These are phyloP conservation scores for Drechslerella stenobrocha DNA, from an alignment of 2,329 filamentous ascomycete species.

Conservation along the genomic window DNA sequence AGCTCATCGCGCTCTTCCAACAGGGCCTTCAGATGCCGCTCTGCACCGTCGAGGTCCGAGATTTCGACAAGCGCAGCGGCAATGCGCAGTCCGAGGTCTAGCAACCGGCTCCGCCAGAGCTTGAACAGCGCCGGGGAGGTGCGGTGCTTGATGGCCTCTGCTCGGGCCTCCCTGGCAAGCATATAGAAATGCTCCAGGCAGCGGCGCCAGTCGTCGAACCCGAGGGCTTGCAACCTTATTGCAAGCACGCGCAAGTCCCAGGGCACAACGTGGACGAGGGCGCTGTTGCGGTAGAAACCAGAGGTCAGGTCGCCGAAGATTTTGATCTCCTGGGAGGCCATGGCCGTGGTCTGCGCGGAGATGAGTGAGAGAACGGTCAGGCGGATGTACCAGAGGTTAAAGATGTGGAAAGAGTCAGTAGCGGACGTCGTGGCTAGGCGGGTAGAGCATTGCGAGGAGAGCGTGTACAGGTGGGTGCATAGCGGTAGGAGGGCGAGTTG, in stretches of 20 bases:
- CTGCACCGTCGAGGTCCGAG: slow-evolving; percentile 81
- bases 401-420: slow-evolving; percentile 56
- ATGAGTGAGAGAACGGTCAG: slow-evolving; percentile 63
- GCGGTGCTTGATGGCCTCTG: slow-evolving; percentile 61
- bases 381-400: slow-evolving; percentile 58
- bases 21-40: slow-evolving; percentile 69
- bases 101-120: slow-evolving; percentile 72
- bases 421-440: slow-evolving; percentile 54
- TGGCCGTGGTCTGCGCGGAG: slow-evolving; percentile 53
- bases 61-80: slow-evolving; percentile 75
- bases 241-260: slow-evolving; percentile 84
- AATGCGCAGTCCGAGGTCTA: slow-evolving; percentile 72
- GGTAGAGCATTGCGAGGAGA: slow-evolving; percentile 67
- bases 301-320: slow-evolving; percentile 65
- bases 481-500: slow-evolving; percentile 71
- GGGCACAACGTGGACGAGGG: slow-evolving; percentile 70
- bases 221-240: slow-evolving; percentile 80
- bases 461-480: slow-evolving; percentile 76
- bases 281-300: slow-evolving; percentile 63
- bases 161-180: slow-evolving; percentile 75
- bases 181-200: slow-evolving; percentile 91
- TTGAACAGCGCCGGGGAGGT: slow-evolving; percentile 61
- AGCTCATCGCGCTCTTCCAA: slow-evolving; percentile 51
- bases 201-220: slow-evolving; percentile 79
- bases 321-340: slow-evolving; percentile 66